These are phyloP conservation scores for Thelonectria olida DNA, from an alignment of 2,329 filamentous ascomycete genomes.

Conservation along the genomic window DNA sequence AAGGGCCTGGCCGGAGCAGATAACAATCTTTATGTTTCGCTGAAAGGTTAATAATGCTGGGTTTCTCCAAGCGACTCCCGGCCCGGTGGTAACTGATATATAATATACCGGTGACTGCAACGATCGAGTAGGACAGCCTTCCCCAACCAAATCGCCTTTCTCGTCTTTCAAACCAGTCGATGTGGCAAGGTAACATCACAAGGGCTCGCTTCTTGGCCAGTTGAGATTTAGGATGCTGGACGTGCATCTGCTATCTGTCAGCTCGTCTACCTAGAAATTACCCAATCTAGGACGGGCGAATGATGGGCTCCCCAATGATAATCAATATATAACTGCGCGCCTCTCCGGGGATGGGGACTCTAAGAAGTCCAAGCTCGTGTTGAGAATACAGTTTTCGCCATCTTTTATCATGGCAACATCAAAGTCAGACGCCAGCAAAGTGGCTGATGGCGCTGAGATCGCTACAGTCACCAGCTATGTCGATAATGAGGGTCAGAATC, in stretches of 20 bases:
- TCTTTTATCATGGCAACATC: neutral
- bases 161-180: neutral
- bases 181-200: neutral
- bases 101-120: neutral
- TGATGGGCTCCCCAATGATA: constrained; percentile 6
- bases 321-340: constrained; percentile 13
- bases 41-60: neutral
- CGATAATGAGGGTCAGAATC: neutral
- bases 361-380: neutral
- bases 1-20: constrained; percentile 1
- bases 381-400: neutral
- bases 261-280: neutral
- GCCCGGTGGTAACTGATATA: neutral
- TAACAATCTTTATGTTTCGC: neutral
- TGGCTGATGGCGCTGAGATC: neutral
- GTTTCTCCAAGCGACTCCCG: neutral
- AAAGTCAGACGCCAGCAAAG: constrained; percentile 7
- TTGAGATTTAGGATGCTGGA: neutral
- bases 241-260: constrained; percentile 2
- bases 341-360: neutral
- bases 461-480: constrained; percentile 4
- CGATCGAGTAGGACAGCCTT: neutral
- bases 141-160: neutral
- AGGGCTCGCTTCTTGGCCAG: neutral
- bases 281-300: neutral